phyloP scores from a whole-genome alignment of 441 rosid species.

The Arabidopsis hybrid region DNA sequence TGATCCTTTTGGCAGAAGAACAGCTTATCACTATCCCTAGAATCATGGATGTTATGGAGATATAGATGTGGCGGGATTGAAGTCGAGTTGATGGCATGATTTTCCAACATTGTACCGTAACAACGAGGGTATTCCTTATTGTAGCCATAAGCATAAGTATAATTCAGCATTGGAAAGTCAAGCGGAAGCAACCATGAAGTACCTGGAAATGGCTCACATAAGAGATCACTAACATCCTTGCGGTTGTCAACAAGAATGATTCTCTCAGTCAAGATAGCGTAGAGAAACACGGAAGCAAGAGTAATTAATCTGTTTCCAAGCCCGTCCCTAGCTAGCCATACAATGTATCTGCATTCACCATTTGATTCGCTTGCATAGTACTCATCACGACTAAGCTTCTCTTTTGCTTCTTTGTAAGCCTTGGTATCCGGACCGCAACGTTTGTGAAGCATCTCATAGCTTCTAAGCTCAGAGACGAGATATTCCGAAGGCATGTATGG shows the following conservation, averaged over 20 bases:
- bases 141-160: constrained; percentile 37
- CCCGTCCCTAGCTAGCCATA: constrained; percentile 71
- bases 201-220: constrained; percentile 80
- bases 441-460: constrained; percentile 43
- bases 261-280: constrained; percentile 71
- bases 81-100: constrained; percentile 43
- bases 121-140: constrained; percentile 51
- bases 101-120: constrained; percentile 63
- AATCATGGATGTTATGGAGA: constrained; percentile 67
- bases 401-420: constrained; percentile 7
- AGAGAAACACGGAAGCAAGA: constrained; percentile 66
- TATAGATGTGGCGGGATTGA: constrained; percentile 51
- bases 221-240: constrained; percentile 59
- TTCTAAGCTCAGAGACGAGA: constrained; percentile 54
- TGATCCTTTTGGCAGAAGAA: constrained; percentile 70
- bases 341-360: constrained; percentile 65
- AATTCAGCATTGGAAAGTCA: constrained; percentile 54
- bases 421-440: constrained; percentile 61
- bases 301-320: constrained; percentile 75
- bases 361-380: constrained; percentile 14
- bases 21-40: constrained; percentile 61
- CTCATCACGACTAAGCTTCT: constrained; percentile 13
- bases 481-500: constrained; percentile 57
- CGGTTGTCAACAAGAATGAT: constrained; percentile 71
- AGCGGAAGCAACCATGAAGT: constrained; percentile 64